Percentiles rank a stretch among this genome's conserved stretches.
phyloP scores from a whole-genome alignment of 352 stramenopile species.

The Globisporangium parvum region DNA sequence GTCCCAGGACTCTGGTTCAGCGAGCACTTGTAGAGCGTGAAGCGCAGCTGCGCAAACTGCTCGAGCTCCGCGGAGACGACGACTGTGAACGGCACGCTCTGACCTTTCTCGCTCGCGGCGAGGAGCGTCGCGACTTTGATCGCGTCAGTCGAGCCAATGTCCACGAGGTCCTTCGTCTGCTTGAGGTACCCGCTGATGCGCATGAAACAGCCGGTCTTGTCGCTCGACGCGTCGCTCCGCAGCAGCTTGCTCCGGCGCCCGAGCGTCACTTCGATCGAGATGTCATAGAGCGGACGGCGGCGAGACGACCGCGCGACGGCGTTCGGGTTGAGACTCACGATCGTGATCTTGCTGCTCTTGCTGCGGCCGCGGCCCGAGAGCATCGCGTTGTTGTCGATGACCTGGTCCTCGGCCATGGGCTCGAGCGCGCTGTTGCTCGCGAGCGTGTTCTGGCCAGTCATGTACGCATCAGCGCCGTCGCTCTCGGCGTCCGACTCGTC shows the following conservation, averaged over 20 bases:
- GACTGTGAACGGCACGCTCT: slow-evolving; percentile 49
- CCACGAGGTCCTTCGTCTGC: slow-evolving; percentile 33
- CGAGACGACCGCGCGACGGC: background rate
- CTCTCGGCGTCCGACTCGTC: slow-evolving; percentile 21
- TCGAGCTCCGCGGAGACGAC: slow-evolving; percentile 50
- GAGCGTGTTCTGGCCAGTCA: background rate
- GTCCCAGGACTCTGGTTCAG: slow-evolving; percentile 36
- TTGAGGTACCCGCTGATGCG: slow-evolving; percentile 40
- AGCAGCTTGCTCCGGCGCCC: slow-evolving; percentile 45
- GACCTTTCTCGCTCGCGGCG: slow-evolving; percentile 16
- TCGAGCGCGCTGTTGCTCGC: slow-evolving; percentile 6
- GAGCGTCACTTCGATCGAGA: slow-evolving; percentile 58
- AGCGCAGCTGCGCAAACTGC: slow-evolving; percentile 52
- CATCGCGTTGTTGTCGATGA: slow-evolving; percentile 1
- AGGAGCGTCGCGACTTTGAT: slow-evolving; percentile 51
- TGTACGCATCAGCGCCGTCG: slow-evolving; percentile 6
- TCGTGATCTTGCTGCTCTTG: slow-evolving; percentile 19
- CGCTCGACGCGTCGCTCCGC: slow-evolving; percentile 29
- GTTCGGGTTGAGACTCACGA: slow-evolving; percentile 12
- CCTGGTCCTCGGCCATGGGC: slow-evolving; percentile 15
- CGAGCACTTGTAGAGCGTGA: slow-evolving; percentile 54
- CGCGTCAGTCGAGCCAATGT: slow-evolving; percentile 54
- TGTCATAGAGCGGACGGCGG: slow-evolving; percentile 23
- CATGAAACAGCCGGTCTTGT: slow-evolving; percentile 51
- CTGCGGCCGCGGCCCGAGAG: slow-evolving; percentile 4